Percentiles rank a stretch among this genome's conserved stretches.
Evolutionary conservation across 2,329 filamentous ascomycete genomes (phyloP).

Genomic region (Fusarium lyarnte): DNA sequence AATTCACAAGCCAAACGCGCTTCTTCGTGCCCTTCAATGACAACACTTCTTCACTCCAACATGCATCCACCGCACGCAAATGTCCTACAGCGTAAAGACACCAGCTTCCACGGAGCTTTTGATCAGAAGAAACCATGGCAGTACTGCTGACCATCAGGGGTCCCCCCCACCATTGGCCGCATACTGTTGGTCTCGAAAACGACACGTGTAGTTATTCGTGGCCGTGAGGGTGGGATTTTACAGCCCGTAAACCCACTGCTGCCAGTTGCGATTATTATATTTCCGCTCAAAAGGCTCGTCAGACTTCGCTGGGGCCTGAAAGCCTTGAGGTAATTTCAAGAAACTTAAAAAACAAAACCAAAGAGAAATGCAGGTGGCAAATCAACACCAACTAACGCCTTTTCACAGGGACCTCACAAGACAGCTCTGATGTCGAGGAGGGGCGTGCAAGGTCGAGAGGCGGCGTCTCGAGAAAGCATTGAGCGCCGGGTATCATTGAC

Average conservation of each 20-base stretch:
- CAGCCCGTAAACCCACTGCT: background rate
- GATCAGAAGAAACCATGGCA: conserved; percentile 22
- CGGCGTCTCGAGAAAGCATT: conserved; percentile 59
- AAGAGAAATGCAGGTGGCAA: conserved; percentile 45
- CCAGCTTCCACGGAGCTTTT: conserved; percentile 21
- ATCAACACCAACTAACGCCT: conserved; percentile 51
- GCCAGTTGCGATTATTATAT: conserved; percentile 35
- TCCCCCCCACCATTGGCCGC: background rate
- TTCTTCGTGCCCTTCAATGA: conserved; percentile 16
- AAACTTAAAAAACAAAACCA: conserved; percentile 33
- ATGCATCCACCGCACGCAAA: conserved; percentile 21
- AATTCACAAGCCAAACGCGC: conserved; percentile 29
- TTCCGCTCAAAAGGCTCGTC: conserved; percentile 2
- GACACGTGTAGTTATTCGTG: conserved; percentile 1
- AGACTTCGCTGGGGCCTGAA: conserved; percentile 23
- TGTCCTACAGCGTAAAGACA: conserved; percentile 21
- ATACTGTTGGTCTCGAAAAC: background rate
- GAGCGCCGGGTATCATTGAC: conserved; percentile 68
- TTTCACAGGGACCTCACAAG: conserved; percentile 53
- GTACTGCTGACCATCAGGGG: conserved; percentile 1
- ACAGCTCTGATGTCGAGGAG: conserved; percentile 47
- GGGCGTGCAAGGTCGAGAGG: conserved; percentile 42
- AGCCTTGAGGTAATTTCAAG: conserved; percentile 27
- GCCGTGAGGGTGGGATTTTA: background rate
- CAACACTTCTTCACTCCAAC: conserved; percentile 19